Percentiles rank a stretch among this genome's conserved stretches.
Conservation (phyloP, 176 grass and related monocot genomes). For the Triticum timopheevii region DNA sequence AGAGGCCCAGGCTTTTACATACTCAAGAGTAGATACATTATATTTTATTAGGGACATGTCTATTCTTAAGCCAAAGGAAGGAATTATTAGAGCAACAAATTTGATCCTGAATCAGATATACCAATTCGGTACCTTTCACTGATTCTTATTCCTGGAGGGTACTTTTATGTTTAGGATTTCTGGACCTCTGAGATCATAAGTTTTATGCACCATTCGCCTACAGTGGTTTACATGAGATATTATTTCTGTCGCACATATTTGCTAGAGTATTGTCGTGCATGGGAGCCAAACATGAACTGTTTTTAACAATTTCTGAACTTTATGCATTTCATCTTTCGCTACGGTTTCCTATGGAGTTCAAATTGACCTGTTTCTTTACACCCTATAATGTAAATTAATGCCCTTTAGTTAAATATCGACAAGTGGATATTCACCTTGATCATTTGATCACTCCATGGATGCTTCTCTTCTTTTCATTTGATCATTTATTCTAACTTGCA, state of each 20-base stretch:
- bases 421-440: neutral
- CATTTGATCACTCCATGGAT: neutral
- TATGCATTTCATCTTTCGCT: neutral
- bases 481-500: neutral
- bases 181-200: neutral
- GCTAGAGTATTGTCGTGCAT: neutral
- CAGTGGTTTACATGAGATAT: neutral
- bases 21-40: neutral
- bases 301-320: neutral
- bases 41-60: neutral
- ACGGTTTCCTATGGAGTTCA: neutral
- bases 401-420: neutral
- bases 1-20: neutral
- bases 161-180: slow-evolving; percentile 4
- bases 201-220: neutral
- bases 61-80: neutral
- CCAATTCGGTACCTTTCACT: neutral
- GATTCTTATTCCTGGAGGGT: neutral
- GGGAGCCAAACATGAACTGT: neutral
- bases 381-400: neutral
- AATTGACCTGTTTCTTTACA: neutral
- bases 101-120: neutral
- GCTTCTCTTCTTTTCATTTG: too few relatives aligned
- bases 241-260: neutral
- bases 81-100: neutral